Percentiles rank a stretch among this genome's conserved stretches.
These are phyloP conservation scores for Marasmius oreades DNA, from an alignment of 1,284 basidiomycete genomes.

Conservation along the genomic window DNA sequence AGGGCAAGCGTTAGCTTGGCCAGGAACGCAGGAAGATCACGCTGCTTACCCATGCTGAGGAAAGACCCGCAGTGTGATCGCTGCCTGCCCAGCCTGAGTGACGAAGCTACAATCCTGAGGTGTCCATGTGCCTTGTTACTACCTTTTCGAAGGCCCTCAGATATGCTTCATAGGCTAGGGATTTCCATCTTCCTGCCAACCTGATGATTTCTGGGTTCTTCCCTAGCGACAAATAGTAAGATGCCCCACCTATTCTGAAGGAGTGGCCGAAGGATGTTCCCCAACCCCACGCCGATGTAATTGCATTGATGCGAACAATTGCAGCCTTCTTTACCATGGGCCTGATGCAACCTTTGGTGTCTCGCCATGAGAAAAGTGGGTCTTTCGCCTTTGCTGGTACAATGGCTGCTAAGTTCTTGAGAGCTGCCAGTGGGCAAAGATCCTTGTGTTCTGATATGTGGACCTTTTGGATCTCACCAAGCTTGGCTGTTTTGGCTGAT, in stretches of 20 bases:
- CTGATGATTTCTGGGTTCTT: slow-evolving; percentile 29
- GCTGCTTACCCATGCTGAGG: not conserved
- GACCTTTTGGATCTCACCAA: slow-evolving; percentile 29
- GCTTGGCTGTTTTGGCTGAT: slow-evolving; percentile 30
- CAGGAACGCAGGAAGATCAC: not conserved
- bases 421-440: slow-evolving; percentile 26
- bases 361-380: slow-evolving; percentile 29
- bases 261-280: slow-evolving; percentile 34
- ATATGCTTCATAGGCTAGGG: slow-evolving; percentile 10
- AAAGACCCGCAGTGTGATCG: not conserved
- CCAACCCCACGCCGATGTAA: slow-evolving; percentile 22
- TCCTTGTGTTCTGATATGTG: slow-evolving; percentile 21
- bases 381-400: slow-evolving; percentile 25
- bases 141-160: slow-evolving; percentile 9
- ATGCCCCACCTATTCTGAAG: slow-evolving; percentile 34
- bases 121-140: slow-evolving; percentile 6
- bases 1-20: not conserved
- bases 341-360: slow-evolving; percentile 12
- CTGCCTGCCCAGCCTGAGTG: not conserved
- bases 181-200: slow-evolving; percentile 8
- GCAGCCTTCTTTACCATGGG: slow-evolving; percentile 27
- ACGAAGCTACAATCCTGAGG: not conserved
- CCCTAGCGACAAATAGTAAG: slow-evolving; percentile 26
- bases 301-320: slow-evolving; percentile 24
- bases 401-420: slow-evolving; percentile 25